Base-by-base conservation (phyloP, 176 grass and related monocot species). In the Oryza nivara region DNA sequence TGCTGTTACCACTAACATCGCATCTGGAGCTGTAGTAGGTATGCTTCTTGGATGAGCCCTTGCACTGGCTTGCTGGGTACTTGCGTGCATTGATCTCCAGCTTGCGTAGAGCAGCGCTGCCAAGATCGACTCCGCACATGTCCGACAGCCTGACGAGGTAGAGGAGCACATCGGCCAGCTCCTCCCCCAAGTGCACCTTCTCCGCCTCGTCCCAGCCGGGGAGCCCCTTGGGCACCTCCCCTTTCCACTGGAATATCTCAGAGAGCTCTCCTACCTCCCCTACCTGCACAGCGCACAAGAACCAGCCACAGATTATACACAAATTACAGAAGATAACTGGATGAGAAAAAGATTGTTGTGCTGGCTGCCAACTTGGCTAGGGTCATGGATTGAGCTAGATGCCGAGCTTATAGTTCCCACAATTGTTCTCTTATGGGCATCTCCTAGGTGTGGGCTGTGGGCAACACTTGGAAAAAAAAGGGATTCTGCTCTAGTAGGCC, bases 181-280 rank as follows among this genome's bases (percentile, higher is more conserved):
- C 95, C 87, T 97, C 95, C 20, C 95, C 95, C 80, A 97, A 79
- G 74, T 97, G 95, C 73, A 86, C 90, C 88, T 92, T 94, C 82
- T 94, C 95, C 3, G 30, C 82, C 51, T 91, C 81, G 2, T 83
- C 92, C 95, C 95, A 97, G 17, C 74, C 95, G 9, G 92, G 92
- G 5, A 97, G 82, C 51, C 92, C 92, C 71, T 94, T 97, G 45
- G 95, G 90, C n/a, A 97, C 95, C 90, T 97, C 95, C 9, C 92
- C 95, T 83, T 91, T 97, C 95, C 95, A 97, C 78, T 97, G 95
- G 74, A 97, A 97, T 68, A 97, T 91, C 88, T 97, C 95, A 56
- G 95, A 97, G 7, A 97, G 88, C 75, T 97, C 95, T 49, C 95
- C 95, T 7, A 97, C 84, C 90, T 97, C 95, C 48, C 95, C 95